Evolutionary conservation across 2,329 filamentous ascomycete species (phyloP), one percentile per base, ranked within the genome.

Genomic region (Nemania bipapillata): DNA sequence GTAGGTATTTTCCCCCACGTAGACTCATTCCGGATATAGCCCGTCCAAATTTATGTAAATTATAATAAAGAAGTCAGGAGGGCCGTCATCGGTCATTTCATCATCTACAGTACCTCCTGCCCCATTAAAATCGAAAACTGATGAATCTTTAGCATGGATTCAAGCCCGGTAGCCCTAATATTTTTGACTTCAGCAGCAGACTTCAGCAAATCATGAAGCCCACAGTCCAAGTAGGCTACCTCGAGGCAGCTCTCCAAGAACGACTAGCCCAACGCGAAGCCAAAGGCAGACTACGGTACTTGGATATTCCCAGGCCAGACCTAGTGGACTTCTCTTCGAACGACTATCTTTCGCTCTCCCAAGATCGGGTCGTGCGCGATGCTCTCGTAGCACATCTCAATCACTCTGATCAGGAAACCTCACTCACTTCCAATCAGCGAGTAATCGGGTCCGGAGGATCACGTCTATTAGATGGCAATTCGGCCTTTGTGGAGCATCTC

Each of bases 281-380:
- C 4, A 77, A 79, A 17, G 78, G 78, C 11, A 81, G 79, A 60
- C 78, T 85, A 7, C 83, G 86, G n/a, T 77, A 76, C 5, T 76
- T 87, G 20, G 86, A 80, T 0, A 77, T 91, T 3, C 87, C 90
- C 2, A 91, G 91, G 0, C 85, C 90, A 0, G 88, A 85, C 22
- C 91, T 88, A 24, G 87, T 90, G 56, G 93, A 96, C 80, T 92
- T 96, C 75, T 90, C 90, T 24, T 94, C 92, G 76, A 91, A 94
- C 78, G 88, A 87, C 63, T 91, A 96, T 77, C 92, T 97, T 66
- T 93, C 94, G 56, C 90, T 94, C 5, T 90, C 92, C 0, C 77
- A 76, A 2, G 77, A 81, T 37, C 75, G 79, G 0, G 77, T 76
- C 15, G 63, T 87, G 7, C 90, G 91, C 79, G 73, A 63, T 50